Evolutionary conservation across 371 early-diverging fungal genomes (phyloP).

Genomic region (Quaeritorhiza haematococci): DNA sequence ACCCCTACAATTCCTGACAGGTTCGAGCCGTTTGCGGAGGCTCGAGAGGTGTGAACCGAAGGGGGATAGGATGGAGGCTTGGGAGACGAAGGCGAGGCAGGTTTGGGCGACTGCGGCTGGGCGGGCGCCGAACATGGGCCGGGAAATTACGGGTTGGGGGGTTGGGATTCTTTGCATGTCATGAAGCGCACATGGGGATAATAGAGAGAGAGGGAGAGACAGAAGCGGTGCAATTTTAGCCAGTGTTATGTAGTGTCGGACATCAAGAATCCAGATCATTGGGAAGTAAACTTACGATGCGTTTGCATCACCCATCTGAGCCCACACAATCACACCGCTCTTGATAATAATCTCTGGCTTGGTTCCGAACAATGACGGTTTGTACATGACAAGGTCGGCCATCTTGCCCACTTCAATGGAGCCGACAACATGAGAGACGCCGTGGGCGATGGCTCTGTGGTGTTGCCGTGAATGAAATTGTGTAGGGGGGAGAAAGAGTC

Average conservation of each 20-base stretch:
- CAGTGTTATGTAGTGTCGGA: too few species aligned
- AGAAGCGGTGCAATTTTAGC: background rate
- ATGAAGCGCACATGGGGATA: background rate
- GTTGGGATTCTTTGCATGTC: conserved; percentile 62
- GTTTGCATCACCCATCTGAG: conserved; percentile 85
- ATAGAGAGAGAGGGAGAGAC: background rate
- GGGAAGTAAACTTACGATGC: conserved; percentile 49
- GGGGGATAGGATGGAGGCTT: conserved; percentile 51
- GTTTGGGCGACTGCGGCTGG: conserved; percentile 50
- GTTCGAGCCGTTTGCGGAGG: conserved; percentile 62
- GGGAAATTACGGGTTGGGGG: conserved; percentile 75
- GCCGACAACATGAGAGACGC: conserved; percentile 82
- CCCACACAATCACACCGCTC: conserved; percentile 76
- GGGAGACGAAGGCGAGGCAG: conserved; percentile 75
- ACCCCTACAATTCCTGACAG: conserved; percentile 70
- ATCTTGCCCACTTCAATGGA: conserved; percentile 88
- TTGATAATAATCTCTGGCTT: conserved; percentile 83
- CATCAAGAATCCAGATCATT: background rate
- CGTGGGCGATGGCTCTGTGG: conserved; percentile 78
- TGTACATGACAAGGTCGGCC: conserved; percentile 84
- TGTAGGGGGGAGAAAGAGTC: too few species aligned
- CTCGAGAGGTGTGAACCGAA: too few species aligned
- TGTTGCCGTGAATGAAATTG: background rate
- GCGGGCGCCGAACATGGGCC: conserved; percentile 77
- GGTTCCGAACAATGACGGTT: conserved; percentile 79